Percentiles rank a stretch among this genome's conserved stretches.
Conservation (phyloP, 768 basidiomycete genomes). For the Cubamyces sp. region DNA sequence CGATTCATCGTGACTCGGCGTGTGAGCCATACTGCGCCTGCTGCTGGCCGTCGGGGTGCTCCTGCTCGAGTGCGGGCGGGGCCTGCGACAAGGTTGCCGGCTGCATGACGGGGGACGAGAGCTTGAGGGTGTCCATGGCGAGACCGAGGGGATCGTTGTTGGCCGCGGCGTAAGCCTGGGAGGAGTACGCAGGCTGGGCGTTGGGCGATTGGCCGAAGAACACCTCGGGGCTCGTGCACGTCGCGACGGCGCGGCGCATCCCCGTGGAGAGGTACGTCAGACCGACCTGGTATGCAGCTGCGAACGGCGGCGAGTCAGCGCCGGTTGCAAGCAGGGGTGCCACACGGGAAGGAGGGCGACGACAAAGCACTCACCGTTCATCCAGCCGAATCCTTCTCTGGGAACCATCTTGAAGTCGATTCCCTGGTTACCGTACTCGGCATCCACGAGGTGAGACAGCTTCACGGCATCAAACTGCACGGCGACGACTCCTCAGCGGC, state of each 20-base stretch:
- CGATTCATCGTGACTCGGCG: not conserved
- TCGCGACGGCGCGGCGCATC: slow-evolving; percentile 94
- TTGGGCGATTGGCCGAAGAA: slow-evolving; percentile 64
- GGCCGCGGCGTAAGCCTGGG: slow-evolving; percentile 36
- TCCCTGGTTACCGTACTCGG: slow-evolving; percentile 96
- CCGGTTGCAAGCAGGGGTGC: slow-evolving; percentile 6
- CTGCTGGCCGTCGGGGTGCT: not conserved
- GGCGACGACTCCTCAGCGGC: not conserved
- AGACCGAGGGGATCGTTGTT: slow-evolving; percentile 42
- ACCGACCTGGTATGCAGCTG: slow-evolving; percentile 97
- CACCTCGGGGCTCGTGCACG: slow-evolving; percentile 91
- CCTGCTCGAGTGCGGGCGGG: not conserved
- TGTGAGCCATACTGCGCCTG: not conserved
- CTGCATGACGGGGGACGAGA: slow-evolving; percentile 26
- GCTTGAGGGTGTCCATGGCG: slow-evolving; percentile 42
- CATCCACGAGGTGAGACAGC: slow-evolving; percentile 93
- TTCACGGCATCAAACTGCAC: slow-evolving; percentile 91
- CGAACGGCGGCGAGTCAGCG: not conserved
- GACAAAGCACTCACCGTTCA: slow-evolving; percentile 68
- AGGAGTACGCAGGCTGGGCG: slow-evolving; percentile 38
- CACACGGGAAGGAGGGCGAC: not conserved
- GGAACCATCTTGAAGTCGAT: slow-evolving; percentile 98
- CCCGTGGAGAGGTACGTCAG: slow-evolving; percentile 89
- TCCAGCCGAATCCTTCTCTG: slow-evolving; percentile 98
- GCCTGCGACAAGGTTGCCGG: slow-evolving; percentile 13